Conservation (phyloP, 2,329 filamentous ascomycete genomes). For the Verticillium isaacii region DNA sequence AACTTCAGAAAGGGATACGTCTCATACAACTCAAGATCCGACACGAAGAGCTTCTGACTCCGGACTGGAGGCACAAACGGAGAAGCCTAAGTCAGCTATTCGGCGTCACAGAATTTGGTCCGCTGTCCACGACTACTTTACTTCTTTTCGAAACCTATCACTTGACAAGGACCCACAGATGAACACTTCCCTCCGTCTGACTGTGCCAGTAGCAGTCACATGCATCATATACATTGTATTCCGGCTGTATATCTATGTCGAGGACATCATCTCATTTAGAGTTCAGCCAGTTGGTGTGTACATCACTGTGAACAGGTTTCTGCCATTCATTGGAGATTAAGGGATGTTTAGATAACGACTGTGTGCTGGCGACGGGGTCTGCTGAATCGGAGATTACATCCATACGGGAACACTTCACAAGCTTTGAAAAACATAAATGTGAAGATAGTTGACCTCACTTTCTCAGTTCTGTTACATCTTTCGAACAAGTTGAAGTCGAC, state of each 20-base stretch:
- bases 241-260: conserved; percentile 1
- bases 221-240: not conserved
- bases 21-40: not conserved
- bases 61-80: not conserved
- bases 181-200: not conserved
- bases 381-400: no score
- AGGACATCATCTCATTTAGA: conserved; percentile 2
- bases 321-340: conserved; percentile 1
- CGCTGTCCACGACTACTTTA: not conserved
- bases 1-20: not conserved
- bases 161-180: not conserved
- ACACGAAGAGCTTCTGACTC: not conserved
- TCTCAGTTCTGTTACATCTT: no score
- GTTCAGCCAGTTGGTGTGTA: conserved; percentile 1
- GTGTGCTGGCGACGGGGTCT: no score
- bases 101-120: not conserved
- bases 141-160: not conserved
- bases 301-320: not conserved
- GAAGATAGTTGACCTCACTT: no score
- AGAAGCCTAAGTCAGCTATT: not conserved
- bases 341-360: not conserved
- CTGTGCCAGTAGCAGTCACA: not conserved
- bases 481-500: no score
- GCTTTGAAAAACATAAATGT: no score
- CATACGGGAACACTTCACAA: no score